A percentile compares a stretch with the other conserved stretches of the same genome.
These are phyloP conservation scores for Mycena pura DNA, from an alignment of 768 basidiomycete genomes.

Conservation along the genomic window DNA sequence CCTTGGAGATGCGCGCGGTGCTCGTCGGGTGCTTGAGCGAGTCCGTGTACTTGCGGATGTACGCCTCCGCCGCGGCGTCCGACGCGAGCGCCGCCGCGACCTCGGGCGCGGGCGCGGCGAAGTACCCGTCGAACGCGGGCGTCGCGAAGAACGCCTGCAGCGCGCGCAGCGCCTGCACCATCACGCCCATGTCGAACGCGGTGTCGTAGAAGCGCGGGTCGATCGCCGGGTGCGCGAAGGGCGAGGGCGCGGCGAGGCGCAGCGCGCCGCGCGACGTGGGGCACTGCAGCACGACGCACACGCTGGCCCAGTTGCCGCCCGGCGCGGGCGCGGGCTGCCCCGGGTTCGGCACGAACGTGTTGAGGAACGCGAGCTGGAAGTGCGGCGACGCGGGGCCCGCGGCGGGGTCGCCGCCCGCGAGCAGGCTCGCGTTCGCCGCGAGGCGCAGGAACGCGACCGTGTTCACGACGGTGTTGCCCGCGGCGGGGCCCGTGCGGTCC, in stretches of 20 bases:
- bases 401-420: conserved; percentile 7
- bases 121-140: neutral
- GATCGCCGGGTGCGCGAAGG: conserved; percentile 19
- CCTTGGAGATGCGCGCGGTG: conserved; percentile 16
- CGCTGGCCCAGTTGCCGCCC: conserved; percentile 19
- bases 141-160: conserved; percentile 5
- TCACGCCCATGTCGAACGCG: conserved; percentile 16
- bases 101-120: conserved; percentile 6
- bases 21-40: conserved; percentile 10
- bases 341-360: conserved; percentile 2
- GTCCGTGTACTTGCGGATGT: neutral
- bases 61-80: conserved; percentile 13
- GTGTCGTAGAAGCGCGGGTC: conserved; percentile 14
- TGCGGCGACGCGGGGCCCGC: conserved; percentile 14
- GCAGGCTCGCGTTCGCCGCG: neutral
- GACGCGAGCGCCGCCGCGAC: neutral
- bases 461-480: conserved; percentile 5
- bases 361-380: conserved; percentile 12
- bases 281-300: conserved; percentile 8
- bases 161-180: conserved; percentile 2
- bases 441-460: conserved; percentile 15
- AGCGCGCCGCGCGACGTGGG: conserved; percentile 15
- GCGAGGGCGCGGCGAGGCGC: neutral
- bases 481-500: conserved; percentile 15
- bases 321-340: conserved; percentile 3